Conservation (phyloP, 1,139 yeast genomes). For the Magnusiomyces clavatus region DNA sequence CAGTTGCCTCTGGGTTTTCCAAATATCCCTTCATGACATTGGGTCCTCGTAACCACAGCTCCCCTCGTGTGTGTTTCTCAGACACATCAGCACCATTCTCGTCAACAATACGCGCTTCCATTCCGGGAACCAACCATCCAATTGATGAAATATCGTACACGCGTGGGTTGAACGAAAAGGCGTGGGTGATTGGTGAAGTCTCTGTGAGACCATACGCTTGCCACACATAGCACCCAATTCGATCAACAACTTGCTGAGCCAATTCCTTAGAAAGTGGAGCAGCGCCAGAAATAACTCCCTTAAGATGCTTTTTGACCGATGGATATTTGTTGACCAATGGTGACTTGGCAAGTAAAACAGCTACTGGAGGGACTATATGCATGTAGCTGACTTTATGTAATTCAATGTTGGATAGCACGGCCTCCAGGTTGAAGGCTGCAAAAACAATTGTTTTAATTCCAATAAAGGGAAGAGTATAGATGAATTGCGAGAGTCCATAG, state of each 20-base stretch:
- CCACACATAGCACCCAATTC: slow-evolving; percentile 20
- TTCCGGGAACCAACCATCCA: slow-evolving; percentile 40
- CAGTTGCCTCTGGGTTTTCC: slow-evolving; percentile 48
- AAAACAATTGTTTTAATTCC: slow-evolving; percentile 28
- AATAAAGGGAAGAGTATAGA: slow-evolving; percentile 21
- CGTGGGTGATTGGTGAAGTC: slow-evolving; percentile 31
- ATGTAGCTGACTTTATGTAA: slow-evolving; percentile 26
- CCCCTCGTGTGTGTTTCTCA: slow-evolving; percentile 49
- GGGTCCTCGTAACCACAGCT: slow-evolving; percentile 62
- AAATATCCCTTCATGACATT: slow-evolving; percentile 57
- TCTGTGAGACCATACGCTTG: slow-evolving; percentile 79
- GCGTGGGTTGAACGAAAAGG: slow-evolving; percentile 15
- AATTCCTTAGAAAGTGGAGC: slow-evolving; percentile 32
- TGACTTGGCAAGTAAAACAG: slow-evolving; percentile 33
- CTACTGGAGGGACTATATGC: slow-evolving; percentile 34
- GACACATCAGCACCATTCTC: slow-evolving; percentile 44
- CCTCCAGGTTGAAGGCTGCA: slow-evolving; percentile 29
- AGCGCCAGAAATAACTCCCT: slow-evolving; percentile 30
- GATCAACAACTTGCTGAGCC: slow-evolving; percentile 21
- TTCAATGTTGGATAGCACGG: slow-evolving; percentile 23
- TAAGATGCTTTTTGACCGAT: slow-evolving; percentile 20
- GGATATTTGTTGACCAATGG: slow-evolving; percentile 30
- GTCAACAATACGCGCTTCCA: slow-evolving; percentile 40
- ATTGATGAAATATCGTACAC: slow-evolving; percentile 32
- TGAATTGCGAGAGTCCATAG: slow-evolving; percentile 28